phyloP scores from a whole-genome alignment of 371 early-diverging fungal species.

The Circinella umbellata region DNA sequence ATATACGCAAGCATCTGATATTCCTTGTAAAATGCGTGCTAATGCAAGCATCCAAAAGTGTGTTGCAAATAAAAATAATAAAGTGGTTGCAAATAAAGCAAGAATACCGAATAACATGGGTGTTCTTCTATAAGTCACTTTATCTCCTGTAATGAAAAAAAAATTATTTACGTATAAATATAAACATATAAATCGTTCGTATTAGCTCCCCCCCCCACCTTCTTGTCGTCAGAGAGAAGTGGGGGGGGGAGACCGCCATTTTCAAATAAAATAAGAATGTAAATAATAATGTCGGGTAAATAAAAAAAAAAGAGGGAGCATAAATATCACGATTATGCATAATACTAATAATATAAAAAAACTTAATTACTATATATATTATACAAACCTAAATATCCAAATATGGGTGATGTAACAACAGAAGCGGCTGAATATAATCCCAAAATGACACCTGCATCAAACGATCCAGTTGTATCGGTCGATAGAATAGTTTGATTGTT shows the following conservation, averaged over 20 bases:
- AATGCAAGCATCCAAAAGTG: slow-evolving; percentile 55
- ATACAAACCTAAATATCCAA: not conserved
- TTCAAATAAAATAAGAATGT: no score
- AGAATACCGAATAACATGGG: slow-evolving; percentile 64
- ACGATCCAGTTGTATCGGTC: not conserved
- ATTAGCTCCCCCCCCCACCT: no score
- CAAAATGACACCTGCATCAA: not conserved
- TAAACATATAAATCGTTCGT: no score
- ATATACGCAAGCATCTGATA: slow-evolving; percentile 61
- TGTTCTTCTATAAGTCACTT: slow-evolving; percentile 36
- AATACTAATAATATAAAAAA: not conserved
- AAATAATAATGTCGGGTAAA: not conserved
- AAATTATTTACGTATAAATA: no score
- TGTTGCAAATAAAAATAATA: slow-evolving; percentile 58
- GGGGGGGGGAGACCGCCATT: no score
- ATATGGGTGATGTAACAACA: not conserved
- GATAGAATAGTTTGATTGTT: not conserved
- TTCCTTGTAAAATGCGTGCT: slow-evolving; percentile 66
- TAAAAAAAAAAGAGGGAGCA: no score
- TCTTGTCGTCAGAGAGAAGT: no score
- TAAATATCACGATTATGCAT: no score
- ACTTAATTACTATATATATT: not conserved
- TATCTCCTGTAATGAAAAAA: slow-evolving; percentile 20
- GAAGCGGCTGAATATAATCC: not conserved
- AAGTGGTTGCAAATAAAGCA: slow-evolving; percentile 50